Evolutionary conservation across 1,284 basidiomycete species (phyloP), one percentile per base, ranked within the genome.

Genomic region (Stygiomarasmius scandens): DNA sequence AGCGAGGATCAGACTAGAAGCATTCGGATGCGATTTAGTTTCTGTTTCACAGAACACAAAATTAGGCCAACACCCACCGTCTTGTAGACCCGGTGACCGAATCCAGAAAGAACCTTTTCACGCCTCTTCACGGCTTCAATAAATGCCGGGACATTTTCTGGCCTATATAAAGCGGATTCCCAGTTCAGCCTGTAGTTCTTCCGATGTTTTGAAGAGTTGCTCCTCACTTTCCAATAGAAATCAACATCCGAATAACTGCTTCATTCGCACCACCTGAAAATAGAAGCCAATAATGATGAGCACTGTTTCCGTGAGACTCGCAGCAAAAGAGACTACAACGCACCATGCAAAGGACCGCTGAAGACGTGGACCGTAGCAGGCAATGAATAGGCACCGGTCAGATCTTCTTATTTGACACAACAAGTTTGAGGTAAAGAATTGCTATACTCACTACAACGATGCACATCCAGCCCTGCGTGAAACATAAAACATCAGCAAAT

Each of bases 171-270:
- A 54, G 29, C 8, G 44, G 49, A 48, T 49, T 25, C 8, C 25
- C 43, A 52, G 51, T 25, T 32, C n/a, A n/a, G n/a, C n/a, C n/a
- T n/a, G 12, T 32, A 32, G 6, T 32, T 32, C 29, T 32, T 32
- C 29, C 29, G 29, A 32, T 32, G 12, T 22, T 6, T n/a, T 25
- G 16, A 34, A 6, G 6, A 38, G 16, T 24, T n/a, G n/a, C 22
- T 24, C 68, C 80, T 67, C 60, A 88, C 89, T 85, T 85, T 64
- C 92, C 93, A 61, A 95, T 93, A 1, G 89, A 87, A 47, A 93
- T 82, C 48, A 95, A 77, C 93, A 95, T 95, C 16, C 92, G 84
- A 68, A 95, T 93, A 59, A 95, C 93, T 11, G 92, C 92, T 72
- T 93, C 92, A 63, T 93, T 93, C 3, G 92, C 92, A 58, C 91